Evolutionary conservation across 768 basidiomycete genomes (phyloP).

Genomic region (Leccinellum albellum): DNA sequence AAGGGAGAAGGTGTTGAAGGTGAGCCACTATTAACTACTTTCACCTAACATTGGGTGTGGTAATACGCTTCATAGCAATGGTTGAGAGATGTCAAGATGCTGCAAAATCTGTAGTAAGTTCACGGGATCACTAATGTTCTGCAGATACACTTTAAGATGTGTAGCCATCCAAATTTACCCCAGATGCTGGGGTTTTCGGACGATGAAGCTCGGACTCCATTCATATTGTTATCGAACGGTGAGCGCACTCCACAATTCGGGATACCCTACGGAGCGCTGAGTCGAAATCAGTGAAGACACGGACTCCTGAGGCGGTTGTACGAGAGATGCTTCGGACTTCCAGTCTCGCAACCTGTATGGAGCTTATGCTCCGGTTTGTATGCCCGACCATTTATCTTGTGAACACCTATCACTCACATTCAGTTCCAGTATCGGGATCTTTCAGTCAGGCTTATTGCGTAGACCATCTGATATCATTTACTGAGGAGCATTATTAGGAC

Average conservation of each 20-base stretch:
- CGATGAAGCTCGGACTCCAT: constrained; percentile 42
- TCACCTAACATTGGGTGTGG: neutral
- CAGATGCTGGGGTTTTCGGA: constrained; percentile 51
- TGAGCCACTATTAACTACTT: constrained; percentile 14
- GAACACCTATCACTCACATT: neutral
- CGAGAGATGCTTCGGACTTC: constrained; percentile 33
- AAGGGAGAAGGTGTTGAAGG: constrained; percentile 30
- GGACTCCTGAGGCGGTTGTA: constrained; percentile 39
- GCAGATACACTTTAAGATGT: neutral
- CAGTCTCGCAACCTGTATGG: constrained; percentile 37
- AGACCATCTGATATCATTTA: neutral
- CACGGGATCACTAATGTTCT: neutral
- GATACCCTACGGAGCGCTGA: neutral
- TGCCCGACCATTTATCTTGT: constrained; percentile 3
- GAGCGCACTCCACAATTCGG: neutral
- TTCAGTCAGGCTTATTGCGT: constrained; percentile 21
- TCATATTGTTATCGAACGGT: constrained; percentile 52
- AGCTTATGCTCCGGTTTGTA: constrained; percentile 34
- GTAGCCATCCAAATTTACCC: constrained; percentile 50
- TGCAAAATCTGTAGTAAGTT: constrained; percentile 49
- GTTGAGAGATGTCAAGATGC: constrained; percentile 46
- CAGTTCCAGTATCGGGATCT: constrained; percentile 40
- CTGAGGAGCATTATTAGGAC: constrained; percentile 30
- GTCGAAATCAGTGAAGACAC: constrained; percentile 37
- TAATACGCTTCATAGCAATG: constrained; percentile 35